phyloP scores from a whole-genome alignment of 805 yeast species.

The Nakazawaea anatomiae region DNA sequence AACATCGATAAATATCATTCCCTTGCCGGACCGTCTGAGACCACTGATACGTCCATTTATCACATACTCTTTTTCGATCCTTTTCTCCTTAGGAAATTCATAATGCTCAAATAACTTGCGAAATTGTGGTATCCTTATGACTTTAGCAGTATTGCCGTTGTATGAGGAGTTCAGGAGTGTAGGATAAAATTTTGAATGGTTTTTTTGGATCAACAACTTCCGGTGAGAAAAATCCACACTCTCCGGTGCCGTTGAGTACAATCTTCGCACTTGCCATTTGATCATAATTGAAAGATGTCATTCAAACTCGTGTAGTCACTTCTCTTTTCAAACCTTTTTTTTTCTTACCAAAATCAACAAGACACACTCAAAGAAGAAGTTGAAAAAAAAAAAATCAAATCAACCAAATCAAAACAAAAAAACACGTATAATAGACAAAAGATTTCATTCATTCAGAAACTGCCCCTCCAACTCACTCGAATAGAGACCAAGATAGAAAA shows the following conservation, averaged over 20 bases:
- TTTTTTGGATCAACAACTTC: not conserved
- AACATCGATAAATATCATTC: slow-evolving; percentile 64
- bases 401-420: not conserved
- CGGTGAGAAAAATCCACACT: not conserved
- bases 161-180: slow-evolving; percentile 19
- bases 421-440: not conserved
- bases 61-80: slow-evolving; percentile 18
- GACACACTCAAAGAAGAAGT: not conserved
- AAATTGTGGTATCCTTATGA: slow-evolving; percentile 34
- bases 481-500: not conserved
- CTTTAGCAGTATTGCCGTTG: slow-evolving; percentile 2
- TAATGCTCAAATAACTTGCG: slow-evolving; percentile 21
- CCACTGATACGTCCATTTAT: slow-evolving; percentile 54
- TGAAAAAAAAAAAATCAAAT: not conserved
- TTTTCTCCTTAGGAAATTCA: slow-evolving; percentile 17
- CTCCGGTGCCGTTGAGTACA: not conserved
- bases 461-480: not conserved
- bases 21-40: slow-evolving; percentile 62
- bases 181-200: not conserved
- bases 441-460: not conserved
- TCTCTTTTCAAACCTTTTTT: not conserved
- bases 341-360: too few relatives aligned
- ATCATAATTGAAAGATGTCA: not conserved
- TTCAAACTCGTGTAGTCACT: not conserved
- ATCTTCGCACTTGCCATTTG: not conserved